Evolutionary conservation across 2,329 filamentous ascomycete species (phyloP), one percentile per base, ranked within the genome.

Genomic region (Proliferodiscus dingleyae): DNA sequence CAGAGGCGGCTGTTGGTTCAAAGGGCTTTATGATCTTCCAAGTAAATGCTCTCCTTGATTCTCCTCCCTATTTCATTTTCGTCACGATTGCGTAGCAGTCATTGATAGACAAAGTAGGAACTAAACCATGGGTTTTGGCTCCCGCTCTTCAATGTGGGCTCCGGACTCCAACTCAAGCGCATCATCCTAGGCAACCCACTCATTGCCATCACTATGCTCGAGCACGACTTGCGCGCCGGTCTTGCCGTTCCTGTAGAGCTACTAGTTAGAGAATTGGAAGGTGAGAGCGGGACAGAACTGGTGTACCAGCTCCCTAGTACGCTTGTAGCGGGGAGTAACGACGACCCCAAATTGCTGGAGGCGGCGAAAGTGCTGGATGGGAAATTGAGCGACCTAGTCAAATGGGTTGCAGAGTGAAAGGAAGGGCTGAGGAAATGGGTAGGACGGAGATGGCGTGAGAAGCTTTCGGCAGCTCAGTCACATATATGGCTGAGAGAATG

Each of bases 151-250:
- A 37, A 45, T 6, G 41, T 50, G 2, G 39, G 47, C n/a, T n/a
- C 21, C 16, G 45, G 47, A 7, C 39, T 51, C 13, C 51, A 53
- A 23, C 21, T 33, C 10, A 54, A 47, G 32, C 24, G 55, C 28
- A 46, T 59, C 22, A 52, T 57, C n/a, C 36, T 58, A 4, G 54
- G 55, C 3, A 59, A 59, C 40, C 52, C 57, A 9, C 28, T 59
- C 1, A 51, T 57, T 19, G 55, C 55, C 8, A 51, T 58, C 26
- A 57, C 52, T 11, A 57, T 59, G 52, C 30, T 58, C 15, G 37
- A 49, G 43, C 46, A 52, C 36, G 49, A 54, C 38, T 18, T 42
- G 4, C 46, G 37, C 30, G 49, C 54, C 15, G 54, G 52, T 1
- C 41, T 59, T 1, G 46, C 39, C 28, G 54, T 59, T 18, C 55